phyloP scores from a whole-genome alignment of 2,329 filamentous ascomycete species.

The Ophiostoma quercus region DNA sequence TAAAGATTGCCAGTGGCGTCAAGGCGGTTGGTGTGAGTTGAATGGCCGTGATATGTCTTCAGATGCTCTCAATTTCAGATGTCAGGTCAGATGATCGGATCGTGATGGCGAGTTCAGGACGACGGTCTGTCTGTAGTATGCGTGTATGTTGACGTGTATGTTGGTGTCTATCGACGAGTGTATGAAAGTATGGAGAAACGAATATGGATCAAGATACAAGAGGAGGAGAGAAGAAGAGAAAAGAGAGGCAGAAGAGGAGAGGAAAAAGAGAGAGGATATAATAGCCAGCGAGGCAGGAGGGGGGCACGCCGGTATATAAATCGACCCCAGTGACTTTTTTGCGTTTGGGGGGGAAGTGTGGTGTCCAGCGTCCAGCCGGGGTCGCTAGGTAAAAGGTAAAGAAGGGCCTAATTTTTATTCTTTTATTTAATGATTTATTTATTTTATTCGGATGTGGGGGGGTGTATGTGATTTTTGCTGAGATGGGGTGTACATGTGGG shows the following conservation, averaged over 20 bases:
- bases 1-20: background rate
- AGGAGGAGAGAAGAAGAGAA: background rate
- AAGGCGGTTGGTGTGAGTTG: background rate
- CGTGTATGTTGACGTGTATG: background rate
- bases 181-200: background rate
- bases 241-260: constrained; percentile 14
- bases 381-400: constrained; percentile 26
- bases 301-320: constrained; percentile 28
- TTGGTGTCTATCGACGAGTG: background rate
- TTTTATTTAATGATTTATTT: constrained; percentile 16
- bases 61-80: background rate
- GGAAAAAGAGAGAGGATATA: constrained; percentile 15
- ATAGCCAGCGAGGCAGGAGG: constrained; percentile 17
- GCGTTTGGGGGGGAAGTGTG: constrained; percentile 3
- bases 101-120: background rate
- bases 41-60: background rate
- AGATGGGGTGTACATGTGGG: constrained; percentile 25
- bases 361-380: constrained; percentile 19
- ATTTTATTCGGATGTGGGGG: constrained; percentile 14
- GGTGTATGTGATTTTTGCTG: constrained; percentile 18
- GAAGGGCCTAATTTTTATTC: constrained; percentile 20
- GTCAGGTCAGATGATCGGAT: background rate
- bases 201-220: background rate
- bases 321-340: constrained; percentile 17
- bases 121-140: background rate